Conservation (phyloP, 768 basidiomycete genomes). For the Phaffia australis region DNA sequence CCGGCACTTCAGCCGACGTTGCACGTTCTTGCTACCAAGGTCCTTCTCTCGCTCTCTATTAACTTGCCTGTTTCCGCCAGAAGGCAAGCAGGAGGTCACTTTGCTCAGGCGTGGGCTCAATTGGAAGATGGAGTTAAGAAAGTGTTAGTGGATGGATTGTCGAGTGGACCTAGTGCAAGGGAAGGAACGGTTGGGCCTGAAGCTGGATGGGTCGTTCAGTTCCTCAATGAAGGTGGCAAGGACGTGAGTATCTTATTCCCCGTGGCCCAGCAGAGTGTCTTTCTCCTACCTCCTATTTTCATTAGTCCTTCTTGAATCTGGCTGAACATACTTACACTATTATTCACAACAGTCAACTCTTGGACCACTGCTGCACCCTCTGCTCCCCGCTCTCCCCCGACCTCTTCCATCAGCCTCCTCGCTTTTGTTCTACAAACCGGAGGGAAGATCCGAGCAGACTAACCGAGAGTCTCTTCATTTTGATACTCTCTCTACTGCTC, state of each 20-base stretch:
- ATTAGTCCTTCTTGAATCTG: background rate
- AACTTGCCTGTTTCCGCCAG: conserved; percentile 1
- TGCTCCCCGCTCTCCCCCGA: conserved; percentile 63
- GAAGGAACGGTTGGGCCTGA: conserved; percentile 10
- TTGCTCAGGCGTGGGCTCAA: too few relatives aligned
- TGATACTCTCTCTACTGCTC: background rate
- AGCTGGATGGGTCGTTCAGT: conserved; percentile 7
- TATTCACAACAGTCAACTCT: conserved; percentile 2
- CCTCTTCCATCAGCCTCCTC: conserved; percentile 54
- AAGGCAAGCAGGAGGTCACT: too few relatives aligned
- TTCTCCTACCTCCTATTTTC: background rate
- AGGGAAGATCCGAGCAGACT: conserved; percentile 53
- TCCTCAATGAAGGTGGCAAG: conserved; percentile 6
- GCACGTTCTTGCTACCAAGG: conserved; percentile 15
- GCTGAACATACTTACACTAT: background rate
- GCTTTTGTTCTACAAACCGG: conserved; percentile 54
- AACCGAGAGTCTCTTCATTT: conserved; percentile 36
- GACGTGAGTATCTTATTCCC: background rate
- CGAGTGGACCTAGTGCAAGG: background rate
- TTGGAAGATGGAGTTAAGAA: background rate
- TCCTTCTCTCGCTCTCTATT: conserved; percentile 7
- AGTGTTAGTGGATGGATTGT: background rate
- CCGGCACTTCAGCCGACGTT: conserved; percentile 8
- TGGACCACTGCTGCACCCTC: conserved; percentile 65
- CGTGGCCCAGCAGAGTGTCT: background rate